Percentiles rank a stretch among this genome's conserved stretches.
These are phyloP conservation scores for Smittium mucronatum DNA, from an alignment of 371 early-diverging fungal species.

Conservation along the genomic window DNA sequence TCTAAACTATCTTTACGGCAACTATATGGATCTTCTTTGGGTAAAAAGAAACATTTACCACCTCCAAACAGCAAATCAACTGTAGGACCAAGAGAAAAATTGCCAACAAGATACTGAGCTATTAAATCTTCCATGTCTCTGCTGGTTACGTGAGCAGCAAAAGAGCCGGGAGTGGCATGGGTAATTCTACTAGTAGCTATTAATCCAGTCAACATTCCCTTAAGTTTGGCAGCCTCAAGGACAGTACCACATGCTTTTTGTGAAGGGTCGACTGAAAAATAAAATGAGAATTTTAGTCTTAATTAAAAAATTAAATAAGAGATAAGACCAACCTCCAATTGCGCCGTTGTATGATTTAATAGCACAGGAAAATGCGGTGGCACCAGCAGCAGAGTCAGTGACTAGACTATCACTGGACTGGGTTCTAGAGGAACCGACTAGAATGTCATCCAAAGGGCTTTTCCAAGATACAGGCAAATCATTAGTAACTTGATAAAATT, in stretches of 20 bases:
- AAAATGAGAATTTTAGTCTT: no score
- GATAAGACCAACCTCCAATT: constrained; percentile 61
- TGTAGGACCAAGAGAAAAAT: constrained; percentile 48
- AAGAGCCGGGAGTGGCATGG: constrained; percentile 72
- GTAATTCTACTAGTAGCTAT: constrained; percentile 87
- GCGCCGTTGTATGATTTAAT: constrained; percentile 78
- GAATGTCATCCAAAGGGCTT: constrained; percentile 60
- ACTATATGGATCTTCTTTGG: constrained; percentile 38
- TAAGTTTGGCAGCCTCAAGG: constrained; percentile 77
- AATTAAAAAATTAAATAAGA: no score
- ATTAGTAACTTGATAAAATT: constrained; percentile 12
- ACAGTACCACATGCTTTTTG: constrained; percentile 73
- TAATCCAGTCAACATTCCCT: constrained; percentile 70
- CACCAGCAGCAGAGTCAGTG: constrained; percentile 93
- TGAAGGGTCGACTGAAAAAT: neutral
- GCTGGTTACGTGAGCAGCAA: constrained; percentile 64
- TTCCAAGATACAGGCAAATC: constrained; percentile 11
- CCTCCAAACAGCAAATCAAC: constrained; percentile 87
- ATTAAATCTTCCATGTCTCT: constrained; percentile 66
- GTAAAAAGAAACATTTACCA: constrained; percentile 70
- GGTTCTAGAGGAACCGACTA: constrained; percentile 76
- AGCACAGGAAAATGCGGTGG: constrained; percentile 83
- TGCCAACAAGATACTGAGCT: constrained; percentile 71
- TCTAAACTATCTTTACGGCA: constrained; percentile 61
- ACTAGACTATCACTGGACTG: constrained; percentile 59